Percentiles rank a stretch among this genome's conserved stretches.
phyloP scores from a whole-genome alignment of 192 early-diverging fungal species.

The Entrophospora sp. region DNA sequence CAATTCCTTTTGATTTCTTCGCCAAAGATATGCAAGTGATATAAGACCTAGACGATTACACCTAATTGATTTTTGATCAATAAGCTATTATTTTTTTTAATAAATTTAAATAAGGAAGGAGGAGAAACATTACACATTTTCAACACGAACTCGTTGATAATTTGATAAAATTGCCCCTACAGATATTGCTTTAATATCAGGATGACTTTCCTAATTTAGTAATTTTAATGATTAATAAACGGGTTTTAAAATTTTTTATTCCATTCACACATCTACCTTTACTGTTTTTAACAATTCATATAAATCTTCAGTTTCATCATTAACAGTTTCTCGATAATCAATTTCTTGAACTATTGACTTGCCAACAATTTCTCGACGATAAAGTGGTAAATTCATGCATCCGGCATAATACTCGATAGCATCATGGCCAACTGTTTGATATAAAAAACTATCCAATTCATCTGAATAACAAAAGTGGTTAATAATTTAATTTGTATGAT shows the following conservation, averaged over 20 bases:
- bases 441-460: conserved; percentile 93
- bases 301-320: conserved; percentile 96
- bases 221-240: background rate
- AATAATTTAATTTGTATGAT: background rate
- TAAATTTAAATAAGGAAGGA: too few relatives aligned
- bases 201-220: conserved; percentile 38
- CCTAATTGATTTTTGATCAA: conserved; percentile 33
- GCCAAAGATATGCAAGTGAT: conserved; percentile 84
- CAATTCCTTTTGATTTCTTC: conserved; percentile 73
- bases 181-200: conserved; percentile 78
- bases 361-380: conserved; percentile 65
- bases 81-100: too few relatives aligned
- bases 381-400: conserved; percentile 81
- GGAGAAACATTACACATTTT: conserved; percentile 70
- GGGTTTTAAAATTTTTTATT: background rate
- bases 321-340: conserved; percentile 56
- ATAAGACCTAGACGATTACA: conserved; percentile 79
- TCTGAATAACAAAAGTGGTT: conserved; percentile 32
- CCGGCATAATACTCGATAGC: conserved; percentile 75
- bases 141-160: conserved; percentile 95
- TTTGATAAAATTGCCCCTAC: conserved; percentile 94
- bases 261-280: conserved; percentile 35
- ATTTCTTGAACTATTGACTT: conserved; percentile 50
- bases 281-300: conserved; percentile 62
- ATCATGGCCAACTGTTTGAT: conserved; percentile 94